These are phyloP conservation scores for Penium margaritaceum DNA, from an alignment of 139 green algal genomes.

Conservation along the genomic window DNA sequence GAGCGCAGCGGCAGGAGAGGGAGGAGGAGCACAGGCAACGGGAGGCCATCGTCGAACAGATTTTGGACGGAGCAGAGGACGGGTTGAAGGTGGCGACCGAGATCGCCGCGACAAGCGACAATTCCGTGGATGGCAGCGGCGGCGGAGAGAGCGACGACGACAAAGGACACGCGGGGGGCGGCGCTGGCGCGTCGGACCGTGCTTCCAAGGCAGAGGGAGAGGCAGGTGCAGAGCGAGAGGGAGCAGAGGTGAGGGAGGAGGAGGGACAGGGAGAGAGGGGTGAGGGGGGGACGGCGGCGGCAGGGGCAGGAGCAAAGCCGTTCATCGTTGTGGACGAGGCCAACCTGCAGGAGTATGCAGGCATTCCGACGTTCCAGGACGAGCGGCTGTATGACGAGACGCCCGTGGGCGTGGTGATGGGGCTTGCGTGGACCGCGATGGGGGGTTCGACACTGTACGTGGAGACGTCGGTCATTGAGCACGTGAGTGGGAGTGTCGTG, in stretches of 20 bases:
- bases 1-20: conserved; percentile 1
- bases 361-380: conserved; percentile 75
- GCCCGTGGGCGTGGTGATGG: conserved; percentile 83
- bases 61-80: conserved; percentile 31
- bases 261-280: not conserved
- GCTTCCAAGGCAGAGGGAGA: not conserved
- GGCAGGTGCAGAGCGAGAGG: not conserved
- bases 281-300: not conserved
- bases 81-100: conserved; percentile 16
- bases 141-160: too few species aligned
- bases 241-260: not conserved
- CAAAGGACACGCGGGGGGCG: too few species aligned
- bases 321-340: conserved; percentile 53
- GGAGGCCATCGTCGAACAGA: conserved; percentile 24
- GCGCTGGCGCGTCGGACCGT: too few species aligned
- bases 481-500: not conserved
- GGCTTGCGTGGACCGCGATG: conserved; percentile 91
- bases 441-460: conserved; percentile 77
- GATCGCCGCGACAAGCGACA: too few species aligned
- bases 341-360: conserved; percentile 76
- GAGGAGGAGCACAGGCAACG: not conserved
- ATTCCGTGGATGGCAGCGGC: too few species aligned
- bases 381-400: conserved; percentile 74
- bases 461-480: not conserved
- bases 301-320: conserved; percentile 51